Conservation (phyloP, 2,329 filamentous ascomycete genomes). For the Colletotrichum tropicicola region DNA sequence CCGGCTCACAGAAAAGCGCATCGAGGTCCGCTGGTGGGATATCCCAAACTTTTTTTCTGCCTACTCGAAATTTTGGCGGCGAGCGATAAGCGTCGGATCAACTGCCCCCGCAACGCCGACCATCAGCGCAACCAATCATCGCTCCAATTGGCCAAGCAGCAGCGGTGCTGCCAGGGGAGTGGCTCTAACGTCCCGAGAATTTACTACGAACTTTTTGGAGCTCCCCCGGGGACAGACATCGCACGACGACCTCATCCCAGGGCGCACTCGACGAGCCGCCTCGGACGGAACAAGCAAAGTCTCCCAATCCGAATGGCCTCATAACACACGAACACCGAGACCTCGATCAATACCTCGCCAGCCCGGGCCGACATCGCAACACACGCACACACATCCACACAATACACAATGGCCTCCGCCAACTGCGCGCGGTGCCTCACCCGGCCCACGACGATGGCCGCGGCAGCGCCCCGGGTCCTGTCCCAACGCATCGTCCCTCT, state of each 20-base stretch:
- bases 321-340: not conserved
- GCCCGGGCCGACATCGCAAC: constrained; percentile 25
- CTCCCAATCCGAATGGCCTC: constrained; percentile 12
- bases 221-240: constrained; percentile 19
- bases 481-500: constrained; percentile 43
- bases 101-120: constrained; percentile 24
- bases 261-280: constrained; percentile 23
- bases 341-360: constrained; percentile 27
- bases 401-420: constrained; percentile 45
- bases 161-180: constrained; percentile 13
- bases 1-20: not conserved
- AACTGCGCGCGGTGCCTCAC: constrained; percentile 54
- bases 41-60: constrained; percentile 30
- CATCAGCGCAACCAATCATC: constrained; percentile 9
- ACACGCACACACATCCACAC: not conserved
- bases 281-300: constrained; percentile 7
- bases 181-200: constrained; percentile 24
- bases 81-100: constrained; percentile 30
- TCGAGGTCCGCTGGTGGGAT: constrained; percentile 1
- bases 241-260: constrained; percentile 24
- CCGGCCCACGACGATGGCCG: constrained; percentile 39
- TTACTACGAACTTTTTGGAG: constrained; percentile 29
- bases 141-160: constrained; percentile 9
- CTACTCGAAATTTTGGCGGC: constrained; percentile 30
- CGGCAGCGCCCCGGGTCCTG: constrained; percentile 34